phyloP scores from a whole-genome alignment of 2,329 filamentous ascomycete species.

The Akanthomyces lecanii region DNA sequence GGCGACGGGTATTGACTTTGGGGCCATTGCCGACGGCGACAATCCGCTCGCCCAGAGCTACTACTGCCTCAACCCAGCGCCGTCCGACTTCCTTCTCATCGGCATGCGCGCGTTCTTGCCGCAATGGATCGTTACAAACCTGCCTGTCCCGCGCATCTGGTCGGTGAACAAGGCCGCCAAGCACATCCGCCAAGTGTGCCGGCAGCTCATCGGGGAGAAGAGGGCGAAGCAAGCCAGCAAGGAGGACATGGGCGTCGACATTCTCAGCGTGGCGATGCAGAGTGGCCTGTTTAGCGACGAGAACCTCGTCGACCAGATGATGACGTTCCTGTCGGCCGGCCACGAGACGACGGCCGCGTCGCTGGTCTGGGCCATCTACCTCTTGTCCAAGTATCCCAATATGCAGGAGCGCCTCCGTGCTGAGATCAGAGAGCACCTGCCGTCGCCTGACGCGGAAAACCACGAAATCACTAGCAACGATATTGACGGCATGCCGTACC shows the following conservation, averaged over 20 bases:
- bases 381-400: not conserved
- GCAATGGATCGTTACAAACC: not conserved
- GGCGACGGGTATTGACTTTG: slow-evolving; percentile 31
- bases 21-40: slow-evolving; percentile 28
- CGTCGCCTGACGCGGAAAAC: not conserved
- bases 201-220: not conserved
- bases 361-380: slow-evolving; percentile 4
- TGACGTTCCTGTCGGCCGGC: not conserved
- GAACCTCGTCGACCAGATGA: not conserved
- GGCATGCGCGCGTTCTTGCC: slow-evolving; percentile 13
- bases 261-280: not conserved
- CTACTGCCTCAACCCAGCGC: slow-evolving; percentile 22
- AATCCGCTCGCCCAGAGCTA: slow-evolving; percentile 33
- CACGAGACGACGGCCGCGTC: not conserved
- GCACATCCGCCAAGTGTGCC: slow-evolving; percentile 19
- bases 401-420: not conserved
- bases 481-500: slow-evolving; percentile 25
- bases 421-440: not conserved
- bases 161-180: no score
- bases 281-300: not conserved
- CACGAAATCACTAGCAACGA: not conserved
- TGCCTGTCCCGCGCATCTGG: slow-evolving; percentile 16
- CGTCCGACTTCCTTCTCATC: slow-evolving; percentile 10
- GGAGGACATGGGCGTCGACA: not conserved
- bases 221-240: not conserved